A percentile compares a stretch with the other conserved stretches of the same genome.
Evolutionary conservation across 2,329 filamentous ascomycete species (phyloP).

Genomic region (Trichoderma sp.): DNA sequence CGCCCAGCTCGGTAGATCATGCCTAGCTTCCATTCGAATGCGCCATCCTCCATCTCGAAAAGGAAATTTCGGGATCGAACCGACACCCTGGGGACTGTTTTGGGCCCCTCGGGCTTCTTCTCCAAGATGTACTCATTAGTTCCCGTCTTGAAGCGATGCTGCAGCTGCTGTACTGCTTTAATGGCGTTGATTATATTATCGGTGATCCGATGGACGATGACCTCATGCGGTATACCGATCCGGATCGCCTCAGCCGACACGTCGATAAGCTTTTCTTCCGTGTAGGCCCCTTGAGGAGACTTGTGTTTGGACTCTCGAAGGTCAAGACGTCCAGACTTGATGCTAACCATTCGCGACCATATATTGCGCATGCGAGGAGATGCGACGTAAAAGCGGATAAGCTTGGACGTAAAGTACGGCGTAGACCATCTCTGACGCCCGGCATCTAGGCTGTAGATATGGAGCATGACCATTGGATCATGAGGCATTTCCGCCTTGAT

Average conservation of each 20-base stretch:
- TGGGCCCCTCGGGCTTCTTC: slow-evolving; percentile 83
- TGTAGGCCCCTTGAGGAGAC: slow-evolving; percentile 56
- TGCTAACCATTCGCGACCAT: slow-evolving; percentile 84
- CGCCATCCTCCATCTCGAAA: slow-evolving; percentile 92
- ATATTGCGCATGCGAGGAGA: slow-evolving; percentile 78
- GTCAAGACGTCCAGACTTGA: slow-evolving; percentile 80
- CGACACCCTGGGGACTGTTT: slow-evolving; percentile 82
- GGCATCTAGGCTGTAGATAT: slow-evolving; percentile 78
- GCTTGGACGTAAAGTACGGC: slow-evolving; percentile 75
- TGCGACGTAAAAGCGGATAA: slow-evolving; percentile 84
- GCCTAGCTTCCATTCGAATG: slow-evolving; percentile 96
- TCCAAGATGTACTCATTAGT: slow-evolving; percentile 86
- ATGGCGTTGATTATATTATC: slow-evolving; percentile 88
- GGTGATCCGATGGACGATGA: slow-evolving; percentile 86
- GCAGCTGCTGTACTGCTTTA: slow-evolving; percentile 88
- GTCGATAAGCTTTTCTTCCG: slow-evolving; percentile 82
- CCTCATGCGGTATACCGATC: slow-evolving; percentile 84
- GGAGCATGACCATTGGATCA: slow-evolving; percentile 89
- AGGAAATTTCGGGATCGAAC: slow-evolving; percentile 78
- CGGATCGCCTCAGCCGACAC: slow-evolving; percentile 83
- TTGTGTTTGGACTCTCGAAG: slow-evolving; percentile 76
- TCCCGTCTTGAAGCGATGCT: slow-evolving; percentile 86
- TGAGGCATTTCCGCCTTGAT: slow-evolving; percentile 85
- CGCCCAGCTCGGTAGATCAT: slow-evolving; percentile 90
- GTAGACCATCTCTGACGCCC: slow-evolving; percentile 86